Evolutionary conservation across 495 filamentous ascomycete genomes (phyloP), one percentile per base, ranked within the genome.

Genomic region (Aspergillus carlsbadensis): DNA sequence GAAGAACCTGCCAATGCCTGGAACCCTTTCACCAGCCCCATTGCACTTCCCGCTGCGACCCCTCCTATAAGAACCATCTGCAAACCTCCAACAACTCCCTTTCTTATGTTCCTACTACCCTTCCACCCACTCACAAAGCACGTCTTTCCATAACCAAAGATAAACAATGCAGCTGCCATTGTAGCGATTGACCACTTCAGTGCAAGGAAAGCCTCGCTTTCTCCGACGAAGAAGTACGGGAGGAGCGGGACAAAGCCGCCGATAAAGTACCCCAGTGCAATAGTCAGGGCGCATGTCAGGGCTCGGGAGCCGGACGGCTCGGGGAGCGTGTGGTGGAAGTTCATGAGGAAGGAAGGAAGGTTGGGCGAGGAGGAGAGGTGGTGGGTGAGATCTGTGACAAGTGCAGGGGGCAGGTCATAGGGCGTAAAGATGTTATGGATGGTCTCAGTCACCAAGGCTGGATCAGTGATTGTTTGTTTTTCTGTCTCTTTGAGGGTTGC

Each of bases 131-230:
- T 69, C 42, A 72, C 75, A 63, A 71, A 85, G 63, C 64, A 85
- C 21, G 84, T 87, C 76, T 92, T 91, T 21, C 74, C 77, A 54
- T 87, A 88, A 0, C 89, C 88, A 65, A 93, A 93, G 4, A 79
- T 57, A 62, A 91, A 90, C 51, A 93, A 65, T 0, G 87, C 84
- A 18, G 88, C 53, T 6, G 80, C 78, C 81, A 90, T 91, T 2
- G 87, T 80, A 0, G 71, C 77, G 44, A 91, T 87, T 37, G 86
- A 89, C 79, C 85, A 87, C 18, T 73, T 73, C 62, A 93, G 68
- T 18, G 85, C 89, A 14, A 77, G 44, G 47, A 78, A 75, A 2
- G 88, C 84, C n/a, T 81, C 69, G 2, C 70, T 31, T 10, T 70
- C 69, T 0, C 74, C 73, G 33, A 90, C 84, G 56, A 87, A 88